Conservation (phyloP, 73 alveolate species). For the Paramecium octaurelia region DNA sequence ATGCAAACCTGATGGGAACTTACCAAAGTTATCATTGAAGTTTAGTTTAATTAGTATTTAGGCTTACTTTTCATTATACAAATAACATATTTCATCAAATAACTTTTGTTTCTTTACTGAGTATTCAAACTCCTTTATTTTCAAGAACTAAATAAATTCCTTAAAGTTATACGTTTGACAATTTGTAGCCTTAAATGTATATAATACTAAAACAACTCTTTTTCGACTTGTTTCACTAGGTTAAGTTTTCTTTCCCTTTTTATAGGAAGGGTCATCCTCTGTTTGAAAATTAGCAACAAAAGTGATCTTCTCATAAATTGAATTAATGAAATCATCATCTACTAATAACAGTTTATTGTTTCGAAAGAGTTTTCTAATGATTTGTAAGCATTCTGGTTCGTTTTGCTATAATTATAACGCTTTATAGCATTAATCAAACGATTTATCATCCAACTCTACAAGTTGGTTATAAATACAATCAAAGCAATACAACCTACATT, state of each 20-base stretch:
- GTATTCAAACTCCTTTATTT: not conserved
- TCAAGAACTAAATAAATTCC: not conserved
- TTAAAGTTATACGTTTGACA: not conserved
- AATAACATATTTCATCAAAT: not conserved
- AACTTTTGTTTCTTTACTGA: not conserved
- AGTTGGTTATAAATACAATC: not conserved
- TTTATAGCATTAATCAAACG: not conserved
- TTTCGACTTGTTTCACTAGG: not conserved
- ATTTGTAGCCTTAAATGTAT: not conserved
- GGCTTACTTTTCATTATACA: not conserved
- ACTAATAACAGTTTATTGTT: not conserved
- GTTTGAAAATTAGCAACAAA: not conserved
- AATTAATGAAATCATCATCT: not conserved
- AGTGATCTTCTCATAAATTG: not conserved
- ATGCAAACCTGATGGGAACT: not conserved
- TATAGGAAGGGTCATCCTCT: not conserved
- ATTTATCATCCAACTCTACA: not conserved
- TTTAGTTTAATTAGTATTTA: not conserved
- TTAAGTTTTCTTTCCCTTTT: not conserved
- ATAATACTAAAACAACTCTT: not conserved
- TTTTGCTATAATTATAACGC: not conserved
- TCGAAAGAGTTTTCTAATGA: not conserved
- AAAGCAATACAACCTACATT: not conserved
- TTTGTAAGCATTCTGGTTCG: not conserved
- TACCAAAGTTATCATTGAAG: not conserved